Base-by-base conservation (phyloP, 306 rosid genomes). In the Cicer chorassanicum region DNA sequence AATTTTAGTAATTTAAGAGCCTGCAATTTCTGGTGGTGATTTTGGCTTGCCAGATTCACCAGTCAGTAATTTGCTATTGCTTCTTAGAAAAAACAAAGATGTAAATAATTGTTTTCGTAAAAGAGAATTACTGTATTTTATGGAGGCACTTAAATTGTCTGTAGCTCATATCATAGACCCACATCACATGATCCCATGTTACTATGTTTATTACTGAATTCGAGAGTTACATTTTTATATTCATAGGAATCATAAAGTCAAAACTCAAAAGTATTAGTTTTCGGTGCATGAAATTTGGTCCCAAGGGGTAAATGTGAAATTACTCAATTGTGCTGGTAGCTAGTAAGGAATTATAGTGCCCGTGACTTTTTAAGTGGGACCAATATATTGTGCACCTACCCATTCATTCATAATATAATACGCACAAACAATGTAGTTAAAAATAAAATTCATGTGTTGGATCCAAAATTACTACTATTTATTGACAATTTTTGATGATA, bases 141-240 rank as follows among this genome's bases (percentile, higher is more conserved):
- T 38, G 10, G 15, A 70, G 6, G 16, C 6, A 11, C 9, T 75
- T 55, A 1, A 10, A 2, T 68, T 68, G 64, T 59, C 63, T 64
- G 16, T 50, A 49, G 51, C 71, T 73, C 9, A 24, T 19, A 15
- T 40, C n/a, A 14, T 0, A 15, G 77, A 39, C 73, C 72, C 82
- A 78, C 82, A 19, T 73, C 86, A 78, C 86, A 51, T 82, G 77
- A 7, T 57, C 12, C 78, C 83, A 69, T 64, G 81, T 74, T 73
- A 21, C 40, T 59, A 59, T 56, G 65, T 12, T 59, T 11, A 12
- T 34, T 29, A 34, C 43, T 6, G 42, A 59, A 1, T 29, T 59
- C 65, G 34, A 59, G 5, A 59, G 6, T 36, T 12, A 59, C 65
- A 12, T 59, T 57, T 59, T 59, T 59, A 59, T n/a, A 59, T 59